Conservation (phyloP, 768 basidiomycete genomes). For the Trametes villosa region DNA sequence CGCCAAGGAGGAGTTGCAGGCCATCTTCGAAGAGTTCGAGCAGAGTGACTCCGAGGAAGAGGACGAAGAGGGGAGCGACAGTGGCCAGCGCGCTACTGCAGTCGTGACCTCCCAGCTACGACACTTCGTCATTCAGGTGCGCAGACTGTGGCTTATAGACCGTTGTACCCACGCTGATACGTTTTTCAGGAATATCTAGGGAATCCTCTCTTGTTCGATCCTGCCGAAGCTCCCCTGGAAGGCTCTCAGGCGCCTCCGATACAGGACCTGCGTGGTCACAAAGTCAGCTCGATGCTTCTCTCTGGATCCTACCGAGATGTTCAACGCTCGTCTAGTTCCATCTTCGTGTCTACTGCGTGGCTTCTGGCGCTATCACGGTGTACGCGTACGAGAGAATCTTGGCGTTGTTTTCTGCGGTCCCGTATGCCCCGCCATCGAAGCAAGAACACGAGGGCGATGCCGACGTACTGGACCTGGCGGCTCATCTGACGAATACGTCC, state of each 20-base stretch:
- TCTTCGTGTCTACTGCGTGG: conserved; percentile 85
- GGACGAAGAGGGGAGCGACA: conserved; percentile 38
- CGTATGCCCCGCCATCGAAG: conserved; percentile 54
- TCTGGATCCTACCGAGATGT: conserved; percentile 3
- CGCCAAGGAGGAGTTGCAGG: conserved; percentile 67
- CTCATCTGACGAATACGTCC: conserved; percentile 93
- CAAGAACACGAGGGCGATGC: conserved; percentile 28
- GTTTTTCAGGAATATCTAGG: conserved; percentile 78
- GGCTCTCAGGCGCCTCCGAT: conserved; percentile 21
- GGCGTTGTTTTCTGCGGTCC: conserved; percentile 82
- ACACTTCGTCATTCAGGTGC: conserved; percentile 95
- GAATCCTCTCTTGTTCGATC: conserved; percentile 79
- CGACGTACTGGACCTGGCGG: conserved; percentile 53
- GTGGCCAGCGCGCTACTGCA: conserved; percentile 48
- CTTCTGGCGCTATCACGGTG: conserved; percentile 75
- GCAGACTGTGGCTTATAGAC: background rate
- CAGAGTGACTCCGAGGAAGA: conserved; percentile 53
- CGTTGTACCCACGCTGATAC: background rate
- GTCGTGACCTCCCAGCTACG: conserved; percentile 86
- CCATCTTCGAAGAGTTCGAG: conserved; percentile 86
- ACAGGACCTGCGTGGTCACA: conserved; percentile 50
- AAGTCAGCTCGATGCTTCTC: conserved; percentile 47
- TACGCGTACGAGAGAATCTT: conserved; percentile 84
- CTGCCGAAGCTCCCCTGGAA: conserved; percentile 47
- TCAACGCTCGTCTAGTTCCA: conserved; percentile 70